Evolutionary conservation across 2,329 filamentous ascomycete genomes (phyloP), one percentile per base, ranked within the genome.

Genomic region (Dactylellina haptotyla): DNA sequence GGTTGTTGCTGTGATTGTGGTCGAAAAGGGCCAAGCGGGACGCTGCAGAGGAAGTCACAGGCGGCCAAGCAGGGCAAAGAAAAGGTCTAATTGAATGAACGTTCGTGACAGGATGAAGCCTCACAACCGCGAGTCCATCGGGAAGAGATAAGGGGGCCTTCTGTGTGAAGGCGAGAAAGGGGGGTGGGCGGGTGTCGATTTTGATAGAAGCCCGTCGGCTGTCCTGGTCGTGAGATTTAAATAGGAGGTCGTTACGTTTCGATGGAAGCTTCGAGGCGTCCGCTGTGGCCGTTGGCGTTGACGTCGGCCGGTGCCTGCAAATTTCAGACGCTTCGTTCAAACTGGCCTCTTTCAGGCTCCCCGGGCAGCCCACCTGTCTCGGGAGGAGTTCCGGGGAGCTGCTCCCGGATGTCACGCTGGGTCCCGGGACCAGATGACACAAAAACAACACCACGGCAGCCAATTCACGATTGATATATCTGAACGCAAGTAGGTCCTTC

Each of bases 241-340:
- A 34, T 45, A 54, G 50, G 50, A 39, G 37, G 59, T 20, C 20
- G 25, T 25, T 18, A 41, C 5, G 34, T 16, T 16, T 25, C 16
- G 14, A 12, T 20, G 25, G 25, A 45, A 51, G 57, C 32, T 43
- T 50, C 18, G 58, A 66, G 53, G 41, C 51, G 37, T 41, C 18
- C 37, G 14, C 18, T 39, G n/a, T 46, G 41, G 16, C 41, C 18
- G 41, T 20, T 46, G 16, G 9, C 10, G 43, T 53, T 41, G 63
- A 53, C 41, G 58, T 70, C 57, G 46, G 54, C 32, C n/a, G 50
- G 25, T 39, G 53, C 56, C 53, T 64, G 59, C 66, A 71, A 71
- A 58, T 51, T 71, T 32, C 26, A 58, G 63, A 45, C 57, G 57
- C 54, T 67, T 59, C 8, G 8, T 28, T 50, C 25, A 43, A 23